phyloP scores from a whole-genome alignment of 192 early-diverging fungal species.

The Coemansia sp. region DNA sequence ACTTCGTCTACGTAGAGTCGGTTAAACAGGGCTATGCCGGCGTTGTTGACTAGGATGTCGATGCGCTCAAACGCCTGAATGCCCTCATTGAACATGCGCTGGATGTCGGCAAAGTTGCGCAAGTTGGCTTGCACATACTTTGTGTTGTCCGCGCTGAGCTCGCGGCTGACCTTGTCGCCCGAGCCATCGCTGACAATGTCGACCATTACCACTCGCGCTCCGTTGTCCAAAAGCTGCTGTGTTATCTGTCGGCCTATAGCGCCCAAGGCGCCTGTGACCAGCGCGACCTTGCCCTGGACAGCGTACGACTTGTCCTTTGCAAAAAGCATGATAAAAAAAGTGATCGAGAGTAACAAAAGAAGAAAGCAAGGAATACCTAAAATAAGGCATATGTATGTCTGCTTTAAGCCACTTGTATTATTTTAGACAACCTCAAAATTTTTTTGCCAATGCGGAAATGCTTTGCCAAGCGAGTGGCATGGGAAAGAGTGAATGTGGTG shows the following conservation, averaged over 20 bases:
- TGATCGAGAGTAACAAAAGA: background rate
- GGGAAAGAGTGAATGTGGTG: background rate
- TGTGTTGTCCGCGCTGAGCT: background rate
- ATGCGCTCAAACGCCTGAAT: constrained; percentile 21
- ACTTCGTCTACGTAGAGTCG: constrained; percentile 10
- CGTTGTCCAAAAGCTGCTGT: background rate
- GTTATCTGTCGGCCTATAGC: constrained; percentile 16
- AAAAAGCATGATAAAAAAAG: background rate
- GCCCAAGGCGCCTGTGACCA: constrained; percentile 29
- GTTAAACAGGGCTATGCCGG: constrained; percentile 24
- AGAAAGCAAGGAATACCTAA: background rate
- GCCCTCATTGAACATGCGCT: constrained; percentile 15
- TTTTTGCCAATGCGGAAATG: too few species aligned
- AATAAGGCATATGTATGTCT: background rate
- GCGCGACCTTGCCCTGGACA: constrained; percentile 18
- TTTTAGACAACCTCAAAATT: background rate
- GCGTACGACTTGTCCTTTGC: background rate
- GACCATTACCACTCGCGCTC: constrained; percentile 16
- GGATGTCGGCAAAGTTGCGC: constrained; percentile 10
- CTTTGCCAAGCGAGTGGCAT: background rate
- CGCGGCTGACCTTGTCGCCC: constrained; percentile 8
- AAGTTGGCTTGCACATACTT: constrained; percentile 18
- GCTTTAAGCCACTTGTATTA: too few species aligned
- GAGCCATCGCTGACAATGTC: constrained; percentile 7
- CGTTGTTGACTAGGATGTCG: constrained; percentile 49